phyloP scores from a whole-genome alignment of 441 rosid species.

The Pelargonium citronellum region DNA sequence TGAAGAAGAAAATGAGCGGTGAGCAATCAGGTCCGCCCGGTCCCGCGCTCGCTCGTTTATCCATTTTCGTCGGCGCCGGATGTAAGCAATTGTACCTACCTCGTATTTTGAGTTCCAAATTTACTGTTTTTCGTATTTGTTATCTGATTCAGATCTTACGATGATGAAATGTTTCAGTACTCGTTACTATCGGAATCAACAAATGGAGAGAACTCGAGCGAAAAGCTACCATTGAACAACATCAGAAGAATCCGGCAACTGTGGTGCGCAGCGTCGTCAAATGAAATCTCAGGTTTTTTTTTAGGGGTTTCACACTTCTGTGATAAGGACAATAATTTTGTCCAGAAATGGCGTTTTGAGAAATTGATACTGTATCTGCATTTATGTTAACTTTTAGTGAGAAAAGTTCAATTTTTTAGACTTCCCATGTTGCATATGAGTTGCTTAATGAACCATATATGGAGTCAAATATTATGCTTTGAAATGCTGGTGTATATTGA shows the following conservation, averaged over 20 bases:
- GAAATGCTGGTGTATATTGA: too few species aligned
- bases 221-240: constrained; percentile 29
- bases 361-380: too few species aligned
- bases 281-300: constrained; percentile 25
- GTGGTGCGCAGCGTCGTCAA: constrained; percentile 30
- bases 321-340: too few species aligned
- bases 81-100: constrained; percentile 30
- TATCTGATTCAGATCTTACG: neutral
- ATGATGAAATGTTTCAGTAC: constrained; percentile 30
- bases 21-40: constrained; percentile 40
- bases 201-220: constrained; percentile 61
- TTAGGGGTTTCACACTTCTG: neutral
- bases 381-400: too few species aligned
- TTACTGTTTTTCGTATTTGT: neutral
- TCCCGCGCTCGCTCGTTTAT: constrained; percentile 46
- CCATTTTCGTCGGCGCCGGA: constrained; percentile 64
- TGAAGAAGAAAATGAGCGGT: constrained; percentile 41
- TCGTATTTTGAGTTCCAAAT: too few species aligned
- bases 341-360: too few species aligned
- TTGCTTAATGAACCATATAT: too few species aligned
- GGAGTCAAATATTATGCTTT: too few species aligned
- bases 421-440: too few species aligned
- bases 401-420: too few species aligned
- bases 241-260: constrained; percentile 24
- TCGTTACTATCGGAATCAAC: constrained; percentile 48